These are phyloP conservation scores for Fusarium chuoi DNA, from an alignment of 2,329 filamentous ascomycete species.

Conservation along the genomic window DNA sequence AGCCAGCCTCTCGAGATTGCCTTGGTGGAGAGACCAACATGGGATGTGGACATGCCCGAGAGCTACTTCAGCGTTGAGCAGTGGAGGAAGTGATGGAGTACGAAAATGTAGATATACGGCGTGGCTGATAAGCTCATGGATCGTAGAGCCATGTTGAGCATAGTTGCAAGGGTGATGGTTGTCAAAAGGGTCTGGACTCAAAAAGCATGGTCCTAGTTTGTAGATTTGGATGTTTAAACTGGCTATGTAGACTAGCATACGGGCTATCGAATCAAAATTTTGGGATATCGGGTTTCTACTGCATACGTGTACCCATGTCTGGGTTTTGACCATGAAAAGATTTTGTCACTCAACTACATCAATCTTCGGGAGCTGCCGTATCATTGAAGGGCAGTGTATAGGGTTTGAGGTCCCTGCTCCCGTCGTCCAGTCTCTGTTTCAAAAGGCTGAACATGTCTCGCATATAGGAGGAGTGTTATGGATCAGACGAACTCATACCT, in stretches of 20 bases:
- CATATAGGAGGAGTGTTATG: constrained; percentile 5
- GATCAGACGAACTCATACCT: constrained; percentile 9
- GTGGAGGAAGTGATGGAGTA: constrained; percentile 54
- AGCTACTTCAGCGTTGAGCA: constrained; percentile 72
- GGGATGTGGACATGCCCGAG: constrained; percentile 82
- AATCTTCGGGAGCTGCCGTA: background rate
- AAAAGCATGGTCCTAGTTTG: constrained; percentile 23
- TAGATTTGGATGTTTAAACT: constrained; percentile 36
- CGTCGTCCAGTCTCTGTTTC: constrained; percentile 2
- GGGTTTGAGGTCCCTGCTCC: background rate
- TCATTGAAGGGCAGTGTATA: background rate
- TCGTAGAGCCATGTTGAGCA: constrained; percentile 1
- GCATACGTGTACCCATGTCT: constrained; percentile 28
- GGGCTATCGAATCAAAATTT: constrained; percentile 29
- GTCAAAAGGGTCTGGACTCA: constrained; percentile 11
- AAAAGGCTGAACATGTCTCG: constrained; percentile 16
- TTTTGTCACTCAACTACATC: background rate
- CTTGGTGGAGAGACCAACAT: constrained; percentile 85
- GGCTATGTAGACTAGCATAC: constrained; percentile 17
- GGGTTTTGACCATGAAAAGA: constrained; percentile 1
- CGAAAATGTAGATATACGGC: constrained; percentile 1
- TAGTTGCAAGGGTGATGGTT: constrained; percentile 19
- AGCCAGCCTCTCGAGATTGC: constrained; percentile 76
- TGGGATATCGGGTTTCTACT: constrained; percentile 11
- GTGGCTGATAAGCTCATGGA: background rate